phyloP scores from a whole-genome alignment of 2,329 filamentous ascomycete genomes.

The Fusarium nisikadoi region DNA sequence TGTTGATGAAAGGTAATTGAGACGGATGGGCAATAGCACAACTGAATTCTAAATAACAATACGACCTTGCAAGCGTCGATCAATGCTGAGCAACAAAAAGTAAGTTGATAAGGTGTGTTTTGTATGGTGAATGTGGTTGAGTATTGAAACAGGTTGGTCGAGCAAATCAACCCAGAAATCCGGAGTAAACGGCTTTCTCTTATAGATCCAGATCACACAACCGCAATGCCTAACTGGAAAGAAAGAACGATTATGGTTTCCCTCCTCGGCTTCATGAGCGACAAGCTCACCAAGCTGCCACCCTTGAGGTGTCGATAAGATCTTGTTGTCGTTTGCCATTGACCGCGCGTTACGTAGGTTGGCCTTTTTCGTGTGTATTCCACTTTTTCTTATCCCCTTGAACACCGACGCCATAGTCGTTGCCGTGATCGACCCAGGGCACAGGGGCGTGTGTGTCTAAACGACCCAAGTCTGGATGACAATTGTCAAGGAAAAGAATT shows the following conservation, averaged over 20 bases:
- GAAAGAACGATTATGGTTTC: slow-evolving; percentile 29
- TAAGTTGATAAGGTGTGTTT: neutral
- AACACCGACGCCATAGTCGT: slow-evolving; percentile 20
- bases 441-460: slow-evolving; percentile 21
- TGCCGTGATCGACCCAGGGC: slow-evolving; percentile 26
- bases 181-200: slow-evolving; percentile 44
- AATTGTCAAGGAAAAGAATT: neutral
- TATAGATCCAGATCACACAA: slow-evolving; percentile 20
- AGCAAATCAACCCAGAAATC: slow-evolving; percentile 34
- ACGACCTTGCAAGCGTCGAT: slow-evolving; percentile 10
- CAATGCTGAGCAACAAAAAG: slow-evolving; percentile 8
- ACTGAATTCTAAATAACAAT: slow-evolving; percentile 10
- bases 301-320: slow-evolving; percentile 33
- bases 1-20: slow-evolving; percentile 23
- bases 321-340: slow-evolving; percentile 24
- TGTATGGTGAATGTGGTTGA: neutral
- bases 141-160: slow-evolving; percentile 13
- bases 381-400: slow-evolving; percentile 17
- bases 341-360: slow-evolving; percentile 26
- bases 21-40: slow-evolving; percentile 4
- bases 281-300: slow-evolving; percentile 36
- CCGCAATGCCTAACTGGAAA: slow-evolving; percentile 27
- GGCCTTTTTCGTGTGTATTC: slow-evolving; percentile 12
- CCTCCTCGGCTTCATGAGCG: slow-evolving; percentile 30
- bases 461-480: slow-evolving; percentile 16